Base-by-base conservation (phyloP, 495 filamentous ascomycete genomes). In the Apiosordaria backusii region DNA sequence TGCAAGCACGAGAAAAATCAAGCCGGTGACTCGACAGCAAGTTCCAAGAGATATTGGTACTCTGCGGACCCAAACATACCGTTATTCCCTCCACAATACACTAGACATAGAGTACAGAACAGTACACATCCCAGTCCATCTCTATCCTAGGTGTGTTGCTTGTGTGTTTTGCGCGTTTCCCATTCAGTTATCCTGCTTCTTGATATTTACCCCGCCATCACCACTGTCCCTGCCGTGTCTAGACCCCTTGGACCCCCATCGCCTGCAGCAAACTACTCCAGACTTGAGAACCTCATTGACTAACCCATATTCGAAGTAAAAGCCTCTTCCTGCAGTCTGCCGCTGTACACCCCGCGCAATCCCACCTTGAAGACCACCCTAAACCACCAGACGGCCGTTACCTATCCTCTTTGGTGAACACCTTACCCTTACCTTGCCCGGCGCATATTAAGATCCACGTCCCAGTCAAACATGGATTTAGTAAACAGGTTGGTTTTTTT, bases 401-500 rank as follows among this genome's bases (percentile, higher is more conserved):
- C 35, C 35, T 15, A 13, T 45, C 35, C 35, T 45, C 9, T 45
- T 45, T 45, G 35, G 35, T 45, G 16, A 6, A 45, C 35, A 45
- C 9, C 35, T 15, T 45, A 18, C 35, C 52, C 61, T 25, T 54
- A n/a, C 24, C 52, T 22, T 13, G 6, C 10, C 0, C 21, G 58
- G 40, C 18, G 16, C 57, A 67, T 68, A 57, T 24, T 60, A 60
- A 6, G 18, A 18, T 16, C 57, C 26, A 18, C 26, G 64, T 27
- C 64, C 64, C 23, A 71, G 22, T 57, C 68, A 29, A 25, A 61
- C 65, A 93, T 93, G 90, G 90, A 92, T 88, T 83, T 92, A 70
- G 90, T 93, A 69, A 92, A 92, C 80, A 86, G 89, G 90, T 92
- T 79, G 84, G 90, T 86, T 76, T n/a, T 64, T 22, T 9, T 45